These are phyloP conservation scores for Hsuehochloa calcarea DNA, from an alignment of 176 grass and related monocot species.

Conservation along the genomic window DNA sequence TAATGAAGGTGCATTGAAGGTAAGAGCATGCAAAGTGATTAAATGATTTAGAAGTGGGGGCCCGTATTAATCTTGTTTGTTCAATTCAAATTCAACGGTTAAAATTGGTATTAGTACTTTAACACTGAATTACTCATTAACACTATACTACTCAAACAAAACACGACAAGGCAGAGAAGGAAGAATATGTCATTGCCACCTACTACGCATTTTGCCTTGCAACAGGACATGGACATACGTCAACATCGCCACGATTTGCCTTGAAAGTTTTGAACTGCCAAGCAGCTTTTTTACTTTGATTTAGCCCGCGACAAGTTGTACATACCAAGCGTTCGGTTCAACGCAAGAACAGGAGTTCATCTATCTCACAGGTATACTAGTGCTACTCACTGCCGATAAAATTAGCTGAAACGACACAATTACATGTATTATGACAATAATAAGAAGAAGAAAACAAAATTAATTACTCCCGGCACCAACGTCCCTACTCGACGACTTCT, in stretches of 20 bases:
- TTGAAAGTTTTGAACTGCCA: background rate
- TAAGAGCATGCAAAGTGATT: too few relatives aligned
- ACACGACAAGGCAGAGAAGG: background rate
- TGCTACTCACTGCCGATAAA: constrained; percentile 18
- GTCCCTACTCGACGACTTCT: constrained; percentile 34
- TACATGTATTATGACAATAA: constrained; percentile 29
- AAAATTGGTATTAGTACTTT: too few relatives aligned
- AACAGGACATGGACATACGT: background rate
- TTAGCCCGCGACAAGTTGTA: background rate
- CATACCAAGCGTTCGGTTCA: background rate
- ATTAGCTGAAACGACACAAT: constrained; percentile 20
- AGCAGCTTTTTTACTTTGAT: background rate
- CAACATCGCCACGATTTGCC: background rate
- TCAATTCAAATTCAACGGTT: too few relatives aligned
- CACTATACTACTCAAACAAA: too few relatives aligned
- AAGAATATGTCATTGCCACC: background rate
- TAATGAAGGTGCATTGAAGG: too few relatives aligned
- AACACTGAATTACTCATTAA: too few relatives aligned
- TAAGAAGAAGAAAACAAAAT: constrained; percentile 7
- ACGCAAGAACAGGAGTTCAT: background rate
- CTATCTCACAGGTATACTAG: constrained; percentile 12
- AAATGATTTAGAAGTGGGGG: too few relatives aligned
- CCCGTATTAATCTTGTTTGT: too few relatives aligned
- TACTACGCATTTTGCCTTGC: background rate
- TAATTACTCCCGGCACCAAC: constrained; percentile 29